phyloP scores from a whole-genome alignment of 2,329 filamentous ascomycete species.

The Ophiostoma sp. region DNA sequence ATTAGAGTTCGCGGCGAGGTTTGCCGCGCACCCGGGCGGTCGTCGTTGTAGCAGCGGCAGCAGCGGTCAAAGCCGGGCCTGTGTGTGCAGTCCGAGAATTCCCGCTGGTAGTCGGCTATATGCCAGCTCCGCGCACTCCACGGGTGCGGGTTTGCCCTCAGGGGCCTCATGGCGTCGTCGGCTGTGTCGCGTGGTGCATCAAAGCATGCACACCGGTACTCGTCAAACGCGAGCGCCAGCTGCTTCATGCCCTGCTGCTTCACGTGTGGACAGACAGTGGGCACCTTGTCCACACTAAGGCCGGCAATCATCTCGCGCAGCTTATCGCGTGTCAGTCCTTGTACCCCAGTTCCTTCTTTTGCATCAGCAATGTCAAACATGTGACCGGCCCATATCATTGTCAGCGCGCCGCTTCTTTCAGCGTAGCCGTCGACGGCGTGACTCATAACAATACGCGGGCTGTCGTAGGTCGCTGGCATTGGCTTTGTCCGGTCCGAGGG shows the following conservation, averaged over 20 bases:
- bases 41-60: conserved; percentile 8
- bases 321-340: background rate
- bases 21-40: background rate
- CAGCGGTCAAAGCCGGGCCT: background rate
- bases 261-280: background rate
- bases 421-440: background rate
- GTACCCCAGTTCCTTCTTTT: no score
- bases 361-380: background rate
- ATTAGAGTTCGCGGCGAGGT: background rate
- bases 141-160: background rate
- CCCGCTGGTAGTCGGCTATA: background rate
- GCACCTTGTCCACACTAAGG: background rate
- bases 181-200: background rate
- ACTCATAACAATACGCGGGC: background rate
- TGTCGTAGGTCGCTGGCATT: background rate
- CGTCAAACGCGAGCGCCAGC: conserved; percentile 2
- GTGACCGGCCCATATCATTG: background rate
- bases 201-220: conserved; percentile 7
- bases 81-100: background rate
- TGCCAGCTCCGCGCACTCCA: background rate
- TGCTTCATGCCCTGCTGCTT: background rate
- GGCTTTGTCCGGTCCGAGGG: no score
- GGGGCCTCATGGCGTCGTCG: background rate
- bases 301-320: background rate
- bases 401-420: background rate